Evolutionary conservation across 345 rosid species (phyloP), one percentile per base, ranked within the genome.

Genomic region (Arabidopsis arenosa): DNA sequence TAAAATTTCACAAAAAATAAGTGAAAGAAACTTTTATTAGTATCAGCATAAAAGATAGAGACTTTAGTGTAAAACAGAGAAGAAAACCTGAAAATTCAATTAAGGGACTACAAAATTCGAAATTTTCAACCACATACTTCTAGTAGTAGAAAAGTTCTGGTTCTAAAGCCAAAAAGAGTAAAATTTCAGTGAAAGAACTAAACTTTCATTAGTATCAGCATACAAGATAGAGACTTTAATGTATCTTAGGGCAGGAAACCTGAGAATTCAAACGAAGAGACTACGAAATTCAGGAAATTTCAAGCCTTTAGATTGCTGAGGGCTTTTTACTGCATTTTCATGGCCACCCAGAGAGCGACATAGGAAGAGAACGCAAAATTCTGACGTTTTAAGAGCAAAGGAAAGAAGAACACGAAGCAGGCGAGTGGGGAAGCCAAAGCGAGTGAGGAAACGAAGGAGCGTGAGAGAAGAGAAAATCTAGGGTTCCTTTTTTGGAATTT

Each of bases 361-460:
- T 30, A 68, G 47, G 17, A 55, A 48, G 40, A 49, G 30, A 45
- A 68, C 26, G 48, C 11, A 54, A 55, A 60, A 62, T 62, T 52
- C 55, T 62, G 41, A 62, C 21, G 73, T 21, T 61, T 36, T 4
- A 63, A 62, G 62, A 66, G 75, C 45, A n/a, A 54, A 73, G 68
- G 51, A 66, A 9, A 59, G 76, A 23, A 53, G 63, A 57, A 21
- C 51, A 73, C 30, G 51, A 45, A 41, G 53, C 26, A 77, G 53
- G 81, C 82, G 79, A 75, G 82, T 72, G 79, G 37, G 53, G 47
- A 43, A 63, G 61, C 53, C 45, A 17, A 53, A 48, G 82, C 82
- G 82, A 74, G 82, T 79, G 82, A 70, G 79, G 44, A 18, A 51
- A 68, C 23, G 43, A 66, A 69, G 79, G 82, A 75, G 79, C 79